Evolutionary conservation across 2,329 filamentous ascomycete genomes (phyloP).

Genomic region (Trichoderma arundinaceum): DNA sequence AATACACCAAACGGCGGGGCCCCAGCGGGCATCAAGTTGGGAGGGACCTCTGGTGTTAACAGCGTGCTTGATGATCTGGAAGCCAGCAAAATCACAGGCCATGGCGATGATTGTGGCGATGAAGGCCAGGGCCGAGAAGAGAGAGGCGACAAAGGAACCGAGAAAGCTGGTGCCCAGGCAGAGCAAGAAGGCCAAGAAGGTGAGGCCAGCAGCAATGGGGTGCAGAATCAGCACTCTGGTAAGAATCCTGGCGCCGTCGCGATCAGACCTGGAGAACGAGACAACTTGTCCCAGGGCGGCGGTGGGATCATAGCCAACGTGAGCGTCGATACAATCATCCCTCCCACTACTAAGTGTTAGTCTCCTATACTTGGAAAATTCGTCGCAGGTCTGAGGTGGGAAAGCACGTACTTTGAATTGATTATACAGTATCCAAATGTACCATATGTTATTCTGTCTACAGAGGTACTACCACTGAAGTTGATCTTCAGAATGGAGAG

Average conservation of each 20-base stretch:
- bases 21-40: slow-evolving; percentile 55
- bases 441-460: slow-evolving; percentile 57
- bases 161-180: slow-evolving; percentile 58
- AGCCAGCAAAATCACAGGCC: slow-evolving; percentile 63
- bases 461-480: slow-evolving; percentile 46
- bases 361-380: background rate
- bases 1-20: slow-evolving; percentile 63
- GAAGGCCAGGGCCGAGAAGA: slow-evolving; percentile 58
- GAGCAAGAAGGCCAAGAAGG: slow-evolving; percentile 64
- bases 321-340: slow-evolving; percentile 55
- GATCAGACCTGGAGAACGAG: slow-evolving; percentile 50
- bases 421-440: slow-evolving; percentile 64
- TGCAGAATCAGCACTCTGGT: slow-evolving; percentile 67
- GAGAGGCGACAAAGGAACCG: slow-evolving; percentile 57
- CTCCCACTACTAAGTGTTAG: slow-evolving; percentile 38
- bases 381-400: background rate
- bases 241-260: slow-evolving; percentile 54
- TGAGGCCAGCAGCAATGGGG: slow-evolving; percentile 62
- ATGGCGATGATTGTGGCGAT: slow-evolving; percentile 56
- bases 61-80: slow-evolving; percentile 58
- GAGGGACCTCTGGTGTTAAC: slow-evolving; percentile 56
- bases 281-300: slow-evolving; percentile 49
- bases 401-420: slow-evolving; percentile 35
- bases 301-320: slow-evolving; percentile 63
- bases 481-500: slow-evolving; percentile 60